Evolutionary conservation across 2,329 filamentous ascomycete species (phyloP), one percentile per base, ranked within the genome.

Genomic region (Colletotrichum ledebouriae): DNA sequence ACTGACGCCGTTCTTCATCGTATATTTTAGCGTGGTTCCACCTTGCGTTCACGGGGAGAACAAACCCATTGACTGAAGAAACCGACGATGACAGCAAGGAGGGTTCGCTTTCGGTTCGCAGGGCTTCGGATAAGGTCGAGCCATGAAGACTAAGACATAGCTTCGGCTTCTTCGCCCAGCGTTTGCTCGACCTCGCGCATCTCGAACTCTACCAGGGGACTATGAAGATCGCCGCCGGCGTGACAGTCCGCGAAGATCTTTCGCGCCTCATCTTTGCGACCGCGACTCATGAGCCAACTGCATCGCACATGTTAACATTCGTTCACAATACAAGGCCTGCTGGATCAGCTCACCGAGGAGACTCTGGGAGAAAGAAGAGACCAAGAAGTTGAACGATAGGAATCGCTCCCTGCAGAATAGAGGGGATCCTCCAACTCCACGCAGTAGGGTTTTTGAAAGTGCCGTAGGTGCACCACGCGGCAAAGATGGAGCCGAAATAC

Each of bases 261-360:
- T 12, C 84, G 78, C 0, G 87, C 85, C 59, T 87, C 79, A 6
- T 87, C 84, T 10, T 82, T 77, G 33, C 85, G 83, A 66, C 84
- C 82, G 65, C 87, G 84, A 65, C 84, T 83, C 66, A 88, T 86
- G 20, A 90, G 79, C 87, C 87, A 90, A 62, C 89, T 78, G 2
- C 6, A 3, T 4, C 4, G 0, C 4, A 1, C 15, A n/a, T 13
- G 34, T 65, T 3, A 65, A 47, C n/a, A 12, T 0, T 22, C n/a
- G 20, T 39, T 13, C 0, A 13, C 33, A 55, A 11, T 39, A 15
- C 22, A 5, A 0, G 1, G 0, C 20, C n/a, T 3, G 13, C 2
- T 17, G 15, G 25, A 29, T 55, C 6, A 55, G 33, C 63, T 17
- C 33, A 61, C 63, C 57, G 47, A 55, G 89, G 89, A 2, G 86